Evolutionary conservation across 306 rosid species (phyloP).

Genomic region (Carpinus viminea): DNA sequence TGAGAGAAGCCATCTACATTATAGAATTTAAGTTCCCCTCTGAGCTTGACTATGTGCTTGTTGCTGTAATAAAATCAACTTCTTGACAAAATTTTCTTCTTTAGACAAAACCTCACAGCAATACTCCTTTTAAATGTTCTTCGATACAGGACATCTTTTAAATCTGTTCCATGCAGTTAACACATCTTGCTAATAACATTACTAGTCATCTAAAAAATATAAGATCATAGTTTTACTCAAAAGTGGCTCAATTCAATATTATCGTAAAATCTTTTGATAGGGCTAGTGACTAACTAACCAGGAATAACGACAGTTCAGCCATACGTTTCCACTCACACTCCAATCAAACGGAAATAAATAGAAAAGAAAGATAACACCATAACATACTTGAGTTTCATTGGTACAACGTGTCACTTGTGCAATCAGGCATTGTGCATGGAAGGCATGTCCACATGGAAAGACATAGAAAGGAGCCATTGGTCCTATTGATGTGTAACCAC

Average conservation of each 20-base stretch:
- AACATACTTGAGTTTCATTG: constrained; percentile 66
- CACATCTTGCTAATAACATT: neutral
- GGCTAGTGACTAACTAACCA: neutral
- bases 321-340: neutral
- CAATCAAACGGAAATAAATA: neutral
- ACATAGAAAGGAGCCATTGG: constrained; percentile 96
- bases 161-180: neutral
- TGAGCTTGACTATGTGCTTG: neutral
- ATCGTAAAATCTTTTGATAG: neutral
- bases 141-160: neutral
- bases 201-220: neutral
- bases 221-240: neutral
- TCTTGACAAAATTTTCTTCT: neutral
- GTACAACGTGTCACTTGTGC: constrained; percentile 95
- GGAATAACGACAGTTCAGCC: neutral
- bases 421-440: constrained; percentile 86
- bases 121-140: neutral
- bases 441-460: constrained; percentile 92
- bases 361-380: constrained; percentile 16
- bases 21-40: neutral
- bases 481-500: constrained; percentile 76
- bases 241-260: neutral
- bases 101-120: neutral
- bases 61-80: neutral
- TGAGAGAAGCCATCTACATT: neutral